Conservation (phyloP, 2,329 filamentous ascomycete genomes). For the Pestalotiopsis sp. region DNA sequence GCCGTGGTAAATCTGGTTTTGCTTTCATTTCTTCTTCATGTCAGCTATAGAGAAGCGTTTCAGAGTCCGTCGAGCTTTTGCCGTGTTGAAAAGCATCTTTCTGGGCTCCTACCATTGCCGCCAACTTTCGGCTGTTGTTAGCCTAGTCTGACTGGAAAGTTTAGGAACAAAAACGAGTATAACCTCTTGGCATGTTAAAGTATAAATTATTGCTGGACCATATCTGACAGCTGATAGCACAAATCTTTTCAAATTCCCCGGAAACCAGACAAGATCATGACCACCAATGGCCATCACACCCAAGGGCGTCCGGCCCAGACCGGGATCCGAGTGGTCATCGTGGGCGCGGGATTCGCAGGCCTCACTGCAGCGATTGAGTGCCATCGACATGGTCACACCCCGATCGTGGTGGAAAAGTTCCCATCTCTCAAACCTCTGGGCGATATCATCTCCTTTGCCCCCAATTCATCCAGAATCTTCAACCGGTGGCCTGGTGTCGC, state of each 20-base stretch:
- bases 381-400: constrained; percentile 55
- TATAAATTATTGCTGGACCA: background rate
- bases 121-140: background rate
- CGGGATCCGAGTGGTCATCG: constrained; percentile 50
- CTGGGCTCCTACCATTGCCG: background rate
- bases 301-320: constrained; percentile 32
- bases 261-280: background rate
- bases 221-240: background rate
- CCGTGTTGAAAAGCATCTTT: background rate
- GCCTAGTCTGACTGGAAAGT: background rate
- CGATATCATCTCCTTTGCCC: constrained; percentile 56
- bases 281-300: constrained; percentile 8
- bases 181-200: background rate
- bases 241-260: background rate
- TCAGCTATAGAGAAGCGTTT: background rate
- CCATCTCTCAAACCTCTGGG: constrained; percentile 45
- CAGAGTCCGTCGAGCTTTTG: background rate
- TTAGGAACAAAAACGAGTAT: background rate
- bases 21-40: background rate
- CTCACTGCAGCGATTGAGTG: constrained; percentile 63
- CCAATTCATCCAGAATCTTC: constrained; percentile 60
- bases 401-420: constrained; percentile 47
- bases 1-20: constrained; percentile 1
- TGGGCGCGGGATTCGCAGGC: constrained; percentile 60
- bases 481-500: constrained; percentile 55